These are phyloP conservation scores for Tripterygium wilfordii DNA, from an alignment of 177 flowering plant species.

Conservation along the genomic window DNA sequence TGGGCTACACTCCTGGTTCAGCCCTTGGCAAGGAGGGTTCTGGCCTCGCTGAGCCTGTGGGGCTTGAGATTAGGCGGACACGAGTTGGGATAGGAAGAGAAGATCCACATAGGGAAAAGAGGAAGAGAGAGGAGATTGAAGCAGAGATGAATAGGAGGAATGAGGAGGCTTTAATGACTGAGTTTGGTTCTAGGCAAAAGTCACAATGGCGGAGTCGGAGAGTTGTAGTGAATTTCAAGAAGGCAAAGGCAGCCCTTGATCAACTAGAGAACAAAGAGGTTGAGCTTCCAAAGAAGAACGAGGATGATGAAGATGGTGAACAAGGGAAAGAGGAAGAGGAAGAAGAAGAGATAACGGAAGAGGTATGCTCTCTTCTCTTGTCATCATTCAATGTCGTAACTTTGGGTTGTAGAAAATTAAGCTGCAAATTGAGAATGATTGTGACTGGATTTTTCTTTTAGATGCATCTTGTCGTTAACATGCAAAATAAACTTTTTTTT, in stretches of 20 bases:
- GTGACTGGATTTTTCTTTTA: background rate
- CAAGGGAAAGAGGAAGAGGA: constrained; percentile 44
- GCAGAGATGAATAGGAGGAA: constrained; percentile 36
- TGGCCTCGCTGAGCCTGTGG: constrained; percentile 72
- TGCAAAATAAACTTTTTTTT: no score
- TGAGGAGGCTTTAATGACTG: constrained; percentile 54
- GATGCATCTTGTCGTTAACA: no score
- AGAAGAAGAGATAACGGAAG: constrained; percentile 79
- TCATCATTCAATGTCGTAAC: no score
- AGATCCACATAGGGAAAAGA: constrained; percentile 66
- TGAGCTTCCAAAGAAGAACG: constrained; percentile 39
- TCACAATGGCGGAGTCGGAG: constrained; percentile 58
- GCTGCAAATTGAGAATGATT: background rate
- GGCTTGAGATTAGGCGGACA: constrained; percentile 67
- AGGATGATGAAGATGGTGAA: constrained; percentile 39
- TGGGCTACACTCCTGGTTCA: constrained; percentile 90
- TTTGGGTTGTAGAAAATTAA: background rate
- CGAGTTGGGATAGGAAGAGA: constrained; percentile 83
- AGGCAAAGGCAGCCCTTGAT: constrained; percentile 71
- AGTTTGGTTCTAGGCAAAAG: constrained; percentile 72
- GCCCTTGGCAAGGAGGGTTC: constrained; percentile 66
- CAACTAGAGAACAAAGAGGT: constrained; percentile 78
- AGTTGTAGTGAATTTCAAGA: constrained; percentile 46
- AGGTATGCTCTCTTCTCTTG: constrained; percentile 59
- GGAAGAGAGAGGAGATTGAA: constrained; percentile 42